phyloP scores from a whole-genome alignment of 495 filamentous ascomycete species.

The Staphylotrichum tortipilum region DNA sequence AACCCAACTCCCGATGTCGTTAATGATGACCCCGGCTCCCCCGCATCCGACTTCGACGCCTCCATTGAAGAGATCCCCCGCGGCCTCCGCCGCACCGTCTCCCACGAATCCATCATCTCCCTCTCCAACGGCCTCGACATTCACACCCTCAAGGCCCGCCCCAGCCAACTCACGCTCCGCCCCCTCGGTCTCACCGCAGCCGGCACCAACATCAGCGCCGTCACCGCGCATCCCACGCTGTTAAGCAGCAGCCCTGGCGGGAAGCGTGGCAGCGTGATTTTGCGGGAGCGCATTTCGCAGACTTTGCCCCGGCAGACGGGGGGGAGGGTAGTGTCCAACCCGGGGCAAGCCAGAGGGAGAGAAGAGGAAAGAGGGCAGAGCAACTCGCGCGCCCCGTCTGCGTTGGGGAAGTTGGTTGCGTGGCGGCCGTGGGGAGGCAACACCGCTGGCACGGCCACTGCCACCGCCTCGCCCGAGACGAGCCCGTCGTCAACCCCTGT shows the following conservation, averaged over 20 bases:
- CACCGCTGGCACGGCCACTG: neutral
- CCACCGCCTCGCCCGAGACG: constrained; percentile 1
- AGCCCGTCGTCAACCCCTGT: constrained; percentile 12
- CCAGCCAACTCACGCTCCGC: constrained; percentile 42
- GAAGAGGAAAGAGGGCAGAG: neutral
- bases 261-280: constrained; percentile 30
- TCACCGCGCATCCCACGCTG: constrained; percentile 35
- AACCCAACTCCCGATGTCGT: constrained; percentile 1
- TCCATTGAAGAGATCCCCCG: constrained; percentile 8
- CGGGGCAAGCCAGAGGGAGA: neutral
- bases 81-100: constrained; percentile 32
- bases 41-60: constrained; percentile 15
- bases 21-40: neutral
- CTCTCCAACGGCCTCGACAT: constrained; percentile 47
- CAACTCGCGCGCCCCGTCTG: constrained; percentile 12
- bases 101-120: constrained; percentile 49
- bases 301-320: constrained; percentile 6
- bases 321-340: constrained; percentile 17
- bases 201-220: constrained; percentile 33
- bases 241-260: constrained; percentile 20
- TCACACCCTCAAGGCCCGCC: constrained; percentile 44
- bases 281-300: constrained; percentile 32
- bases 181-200: constrained; percentile 36
- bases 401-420: constrained; percentile 32
- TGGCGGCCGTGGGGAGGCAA: constrained; percentile 40